Percentiles rank a stretch among this genome's conserved stretches.
phyloP scores from a whole-genome alignment of 2,329 filamentous ascomycete species.

The Fonsecaea erecta region DNA sequence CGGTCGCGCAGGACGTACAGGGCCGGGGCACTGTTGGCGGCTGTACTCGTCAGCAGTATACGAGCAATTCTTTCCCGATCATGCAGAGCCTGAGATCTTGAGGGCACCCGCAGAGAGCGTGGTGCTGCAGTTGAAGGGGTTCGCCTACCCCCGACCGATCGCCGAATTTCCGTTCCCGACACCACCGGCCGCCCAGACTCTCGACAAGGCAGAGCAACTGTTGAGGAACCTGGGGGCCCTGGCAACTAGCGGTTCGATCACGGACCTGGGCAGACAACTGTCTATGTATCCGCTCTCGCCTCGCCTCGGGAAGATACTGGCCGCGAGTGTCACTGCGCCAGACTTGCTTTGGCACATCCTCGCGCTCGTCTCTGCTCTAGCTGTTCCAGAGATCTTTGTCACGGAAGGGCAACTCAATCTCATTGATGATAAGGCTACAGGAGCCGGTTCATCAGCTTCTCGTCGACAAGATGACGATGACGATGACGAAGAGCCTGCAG shows the following conservation, averaged over 20 bases:
- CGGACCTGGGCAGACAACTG: slow-evolving; percentile 77
- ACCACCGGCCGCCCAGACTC: slow-evolving; percentile 74
- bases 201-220: slow-evolving; percentile 83
- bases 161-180: slow-evolving; percentile 97
- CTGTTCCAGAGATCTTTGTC: slow-evolving; percentile 85
- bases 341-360: slow-evolving; percentile 84
- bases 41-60: slow-evolving; percentile 94
- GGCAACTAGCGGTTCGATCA: slow-evolving; percentile 71
- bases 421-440: slow-evolving; percentile 40
- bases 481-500: slow-evolving; percentile 50
- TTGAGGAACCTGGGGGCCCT: slow-evolving; percentile 85
- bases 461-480: slow-evolving; percentile 33
- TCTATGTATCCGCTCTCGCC: slow-evolving; percentile 89
- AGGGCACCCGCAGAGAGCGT: slow-evolving; percentile 91
- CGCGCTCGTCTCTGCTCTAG: slow-evolving; percentile 83
- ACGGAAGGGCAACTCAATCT: slow-evolving; percentile 78
- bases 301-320: slow-evolving; percentile 87
- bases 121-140: slow-evolving; percentile 90
- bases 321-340: slow-evolving; percentile 76
- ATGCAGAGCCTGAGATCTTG: slow-evolving; percentile 84
- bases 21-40: slow-evolving; percentile 92
- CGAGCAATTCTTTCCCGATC: slow-evolving; percentile 81
- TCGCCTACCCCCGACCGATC: slow-evolving; percentile 81
- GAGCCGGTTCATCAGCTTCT: background rate
- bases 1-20: slow-evolving; percentile 92